Evolutionary conservation across 495 filamentous ascomycete species (phyloP), one percentile per base, ranked within the genome.

Genomic region (Saxophila tyrrhenica): DNA sequence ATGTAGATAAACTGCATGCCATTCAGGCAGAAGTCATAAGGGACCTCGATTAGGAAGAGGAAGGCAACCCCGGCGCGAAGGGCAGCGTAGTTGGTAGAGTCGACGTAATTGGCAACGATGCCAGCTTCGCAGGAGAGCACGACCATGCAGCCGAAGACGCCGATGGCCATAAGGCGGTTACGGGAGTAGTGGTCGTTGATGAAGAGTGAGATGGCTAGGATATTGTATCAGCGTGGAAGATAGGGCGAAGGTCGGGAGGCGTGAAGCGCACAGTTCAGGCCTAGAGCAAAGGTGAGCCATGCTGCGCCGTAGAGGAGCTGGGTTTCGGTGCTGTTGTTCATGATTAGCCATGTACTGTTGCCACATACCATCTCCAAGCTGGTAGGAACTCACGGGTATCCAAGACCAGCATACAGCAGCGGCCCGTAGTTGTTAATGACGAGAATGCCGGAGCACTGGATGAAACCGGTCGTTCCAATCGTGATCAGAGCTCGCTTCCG

Each of bases 401-500:
- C 65, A 0, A 67, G 57, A 41, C 52, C 58, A 22, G 38, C 52
- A 50, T 67, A 69, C 5, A 69, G 35, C 2, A 55, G 63, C 3
- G 65, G 60, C n/a, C 67, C 62, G 46, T 69, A 69, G 50, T 68
- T 61, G 35, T 63, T 61, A 53, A 67, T 67, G 29, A 67, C 64
- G 20, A 67, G 44, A 0, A 63, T 57, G 15, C 63, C 63, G 29
- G 63, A 55, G 42, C 45, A 61, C 48, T 64, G 59, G 35, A 61
- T 59, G 13, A 54, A 54, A 25, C 55, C 61, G 21, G 59, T 54
- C 1, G 42, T 47, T 15, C 59, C 62, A n/a, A 65, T 25, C 16
- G 54, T 55, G 2, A 62, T 43, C 2, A 62, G 43, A 13, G 51
- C 48, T 2, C 62, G 62, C 41, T 66, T 69, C 19, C 66, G 39